phyloP scores from a whole-genome alignment of 306 rosid species.

The Malus asiatica region DNA sequence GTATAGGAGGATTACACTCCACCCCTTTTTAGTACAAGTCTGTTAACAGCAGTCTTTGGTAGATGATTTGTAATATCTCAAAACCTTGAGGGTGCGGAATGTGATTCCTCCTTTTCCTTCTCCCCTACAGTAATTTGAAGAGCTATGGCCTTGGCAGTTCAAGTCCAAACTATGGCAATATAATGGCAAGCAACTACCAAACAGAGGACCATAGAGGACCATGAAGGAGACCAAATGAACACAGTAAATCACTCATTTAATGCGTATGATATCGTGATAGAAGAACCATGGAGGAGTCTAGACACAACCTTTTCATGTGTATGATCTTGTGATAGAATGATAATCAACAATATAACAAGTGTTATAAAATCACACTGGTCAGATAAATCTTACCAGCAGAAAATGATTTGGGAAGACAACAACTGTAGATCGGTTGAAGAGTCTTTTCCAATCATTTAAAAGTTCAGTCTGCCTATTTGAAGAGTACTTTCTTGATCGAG shows the following conservation, averaged over 20 bases:
- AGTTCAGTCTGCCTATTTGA: slow-evolving; percentile 45
- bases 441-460: slow-evolving; percentile 81
- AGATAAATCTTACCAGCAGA: slow-evolving; percentile 64
- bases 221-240: background rate
- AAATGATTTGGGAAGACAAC: slow-evolving; percentile 88
- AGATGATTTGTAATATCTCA: background rate
- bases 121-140: background rate
- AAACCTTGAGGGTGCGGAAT: background rate
- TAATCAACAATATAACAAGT: slow-evolving; percentile 6
- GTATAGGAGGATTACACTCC: background rate
- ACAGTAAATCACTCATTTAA: background rate
- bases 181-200: background rate
- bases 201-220: background rate
- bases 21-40: background rate
- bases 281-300: background rate
- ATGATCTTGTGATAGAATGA: background rate
- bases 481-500: slow-evolving; percentile 56
- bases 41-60: background rate
- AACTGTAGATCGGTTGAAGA: slow-evolving; percentile 83
- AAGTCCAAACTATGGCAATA: background rate
- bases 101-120: background rate
- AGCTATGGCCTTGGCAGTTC: background rate
- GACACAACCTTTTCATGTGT: background rate
- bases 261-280: background rate
- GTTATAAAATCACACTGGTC: slow-evolving; percentile 7